Evolutionary conservation across 495 filamentous ascomycete species (phyloP), one percentile per base, ranked within the genome.

Genomic region (Pseudoneurospora amorphoporcata): DNA sequence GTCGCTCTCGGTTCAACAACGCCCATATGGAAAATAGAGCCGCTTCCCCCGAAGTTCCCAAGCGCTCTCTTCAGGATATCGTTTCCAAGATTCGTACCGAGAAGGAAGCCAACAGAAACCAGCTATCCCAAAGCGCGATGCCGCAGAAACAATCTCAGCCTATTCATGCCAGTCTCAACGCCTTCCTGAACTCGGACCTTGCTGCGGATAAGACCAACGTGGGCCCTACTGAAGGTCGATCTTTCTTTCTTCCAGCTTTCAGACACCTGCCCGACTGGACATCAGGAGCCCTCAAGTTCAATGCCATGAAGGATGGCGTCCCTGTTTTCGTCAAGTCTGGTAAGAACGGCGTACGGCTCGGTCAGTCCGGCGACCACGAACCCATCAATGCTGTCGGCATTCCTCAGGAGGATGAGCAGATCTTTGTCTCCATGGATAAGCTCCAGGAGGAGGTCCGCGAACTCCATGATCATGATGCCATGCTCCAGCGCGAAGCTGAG

Each of bases 391-490:
- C 70, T 0, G 75, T 84, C 35, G 73, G 77, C 38, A 79, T 86
- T 37, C 79, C 80, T 45, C 78, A 83, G 69, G 84, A 86, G 69
- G 84, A 86, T 72, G 81, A 83, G 76, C 78, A 84, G 68, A 85
- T 86, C 39, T 86, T 86, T 70, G 84, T 85, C 37, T 85, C 84
- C 12, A 76, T 86, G 78, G 84, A 86, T 84, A 86, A 85, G 83
- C 85, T 86, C 83, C 84, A 82, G 69, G 83, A 85, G 39, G 84
- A 86, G 72, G 81, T 86, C 69, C 76, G 82, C 68, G 80, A 83
- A 70, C 76, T 86, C 68, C 83, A 85, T 69, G 84, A 86, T 58
- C 84, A 86, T 72, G 82, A 86, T 69, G 83, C 84, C 23, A 76
- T 84, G 71, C 78, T 86, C 9, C 82, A 85, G 68, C 80, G 81